Base-by-base conservation (phyloP, 139 green algal genomes). In the Chloropicon primus region DNA sequence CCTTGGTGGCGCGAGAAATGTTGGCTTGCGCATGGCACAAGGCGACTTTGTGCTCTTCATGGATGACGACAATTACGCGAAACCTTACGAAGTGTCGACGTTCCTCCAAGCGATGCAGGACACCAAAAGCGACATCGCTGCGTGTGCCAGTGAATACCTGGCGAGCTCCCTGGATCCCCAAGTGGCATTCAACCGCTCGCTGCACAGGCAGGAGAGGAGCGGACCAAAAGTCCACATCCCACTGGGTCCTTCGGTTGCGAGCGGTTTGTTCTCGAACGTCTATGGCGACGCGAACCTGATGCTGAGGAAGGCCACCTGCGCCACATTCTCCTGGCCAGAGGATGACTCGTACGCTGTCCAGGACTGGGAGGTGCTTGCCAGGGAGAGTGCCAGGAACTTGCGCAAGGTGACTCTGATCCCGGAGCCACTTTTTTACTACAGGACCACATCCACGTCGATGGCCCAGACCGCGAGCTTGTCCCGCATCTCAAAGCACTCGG, bases 41-140 rank as follows among this genome's bases (percentile, higher is more conserved):
- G 80, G 80, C n/a, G 74, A 84, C 28, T 84, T 79, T 78, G 73
- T 84, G 53, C 74, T 84, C 17, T 84, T 84, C 77, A 84, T 82
- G 76, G 80, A 84, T 29, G 80, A 84, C 27, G 80, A 84, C 74
- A 84, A 84, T 78, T 84, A 82, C 29, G 76, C 77, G 41, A 84
- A 84, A 73, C 80, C 77, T 1, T 1, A 76, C 24, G 80, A 82
- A 28, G 21, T 84, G 10, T 26, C 26, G 28, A 81, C 77, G 22
- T 84, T 76, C 54, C 72, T 79, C 2, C 28, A 10, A 21, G 80
- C 80, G 3, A 81, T 84, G 80, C 28, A 79, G 28, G 21, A 53
- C 1, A 77, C 72, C 72, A 28, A 28, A 73, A 76, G 76, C 2
- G 80, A 84, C 74, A 73, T 84, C 41, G 41, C 41, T 5, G 41